A percentile compares a stretch with the other conserved stretches of the same genome.
These are phyloP conservation scores for Sanghuangporus weigelae DNA, from an alignment of 1,284 basidiomycete species.

Conservation along the genomic window DNA sequence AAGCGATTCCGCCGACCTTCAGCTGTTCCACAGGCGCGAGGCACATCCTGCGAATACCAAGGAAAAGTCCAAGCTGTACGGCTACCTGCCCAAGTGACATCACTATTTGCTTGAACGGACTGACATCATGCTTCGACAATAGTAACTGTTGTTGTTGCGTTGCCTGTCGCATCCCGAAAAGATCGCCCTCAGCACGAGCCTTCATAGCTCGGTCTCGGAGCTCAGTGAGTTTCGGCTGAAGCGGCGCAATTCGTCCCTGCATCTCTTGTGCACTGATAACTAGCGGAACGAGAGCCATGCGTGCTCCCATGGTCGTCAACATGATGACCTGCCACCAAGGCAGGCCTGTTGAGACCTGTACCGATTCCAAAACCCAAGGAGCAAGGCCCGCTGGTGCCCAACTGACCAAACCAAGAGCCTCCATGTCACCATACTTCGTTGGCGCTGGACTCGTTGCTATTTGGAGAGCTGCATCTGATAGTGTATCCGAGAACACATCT, in stretches of 20 bases:
- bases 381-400: constrained; percentile 57
- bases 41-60: constrained; percentile 74
- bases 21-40: constrained; percentile 69
- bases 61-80: constrained; percentile 82
- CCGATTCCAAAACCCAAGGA: constrained; percentile 56
- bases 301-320: constrained; percentile 64
- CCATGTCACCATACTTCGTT: constrained; percentile 75
- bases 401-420: constrained; percentile 65
- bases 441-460: constrained; percentile 23
- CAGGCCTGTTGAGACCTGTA: constrained; percentile 70
- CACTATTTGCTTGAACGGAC: constrained; percentile 51
- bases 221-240: constrained; percentile 52
- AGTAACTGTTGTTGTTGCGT: constrained; percentile 57
- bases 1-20: constrained; percentile 70
- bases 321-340: constrained; percentile 89
- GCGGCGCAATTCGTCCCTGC: constrained; percentile 64
- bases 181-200: constrained; percentile 39
- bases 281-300: constrained; percentile 66
- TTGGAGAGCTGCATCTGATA: not conserved
- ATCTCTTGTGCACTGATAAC: constrained; percentile 62
- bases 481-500: not conserved
- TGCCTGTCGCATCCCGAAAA: constrained; percentile 47
- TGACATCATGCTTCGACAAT: constrained; percentile 68
- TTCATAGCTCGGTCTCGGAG: constrained; percentile 46
- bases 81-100: constrained; percentile 73